These are phyloP conservation scores for Epichloe hybrida DNA, from an alignment of 2,329 filamentous ascomycete genomes.

Conservation along the genomic window DNA sequence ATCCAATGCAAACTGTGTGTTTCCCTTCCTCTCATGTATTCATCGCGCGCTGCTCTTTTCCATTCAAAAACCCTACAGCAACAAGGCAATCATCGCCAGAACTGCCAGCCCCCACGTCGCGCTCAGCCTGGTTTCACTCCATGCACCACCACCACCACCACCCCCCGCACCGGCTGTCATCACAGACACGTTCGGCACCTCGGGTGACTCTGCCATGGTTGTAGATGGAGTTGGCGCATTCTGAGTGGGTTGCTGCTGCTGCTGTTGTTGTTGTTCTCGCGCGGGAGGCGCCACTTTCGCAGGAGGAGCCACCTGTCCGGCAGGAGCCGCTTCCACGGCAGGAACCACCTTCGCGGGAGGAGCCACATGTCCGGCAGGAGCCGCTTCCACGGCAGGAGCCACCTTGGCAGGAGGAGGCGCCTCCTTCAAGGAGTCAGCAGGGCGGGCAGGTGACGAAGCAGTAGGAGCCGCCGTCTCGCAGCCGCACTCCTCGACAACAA, in stretches of 20 bases:
- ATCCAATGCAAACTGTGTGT: background rate
- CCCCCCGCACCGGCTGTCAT: background rate
- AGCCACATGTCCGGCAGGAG: too few species aligned
- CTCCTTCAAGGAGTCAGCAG: background rate
- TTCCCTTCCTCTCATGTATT: too few species aligned
- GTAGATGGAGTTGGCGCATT: background rate
- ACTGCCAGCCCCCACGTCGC: background rate
- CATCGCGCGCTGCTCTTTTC: too few species aligned
- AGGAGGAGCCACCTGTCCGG: too few species aligned
- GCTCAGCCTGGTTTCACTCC: background rate
- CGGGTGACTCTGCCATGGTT: background rate
- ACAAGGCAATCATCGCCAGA: background rate
- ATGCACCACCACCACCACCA: too few species aligned
- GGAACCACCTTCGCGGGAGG: too few species aligned
- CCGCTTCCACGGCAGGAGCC: background rate
- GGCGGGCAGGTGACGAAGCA: background rate
- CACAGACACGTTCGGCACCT: background rate
- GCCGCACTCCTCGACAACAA: constrained; percentile 10
- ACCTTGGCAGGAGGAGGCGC: background rate
- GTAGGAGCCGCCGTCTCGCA: constrained; percentile 5
- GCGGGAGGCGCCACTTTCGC: background rate
- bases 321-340: too few species aligned
- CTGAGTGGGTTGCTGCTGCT: too few species aligned
- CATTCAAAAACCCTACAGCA: background rate
- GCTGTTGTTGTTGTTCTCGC: background rate